These are phyloP conservation scores for Fonsecaea multimorphosa DNA, from an alignment of 2,329 filamentous ascomycete species.

Conservation along the genomic window DNA sequence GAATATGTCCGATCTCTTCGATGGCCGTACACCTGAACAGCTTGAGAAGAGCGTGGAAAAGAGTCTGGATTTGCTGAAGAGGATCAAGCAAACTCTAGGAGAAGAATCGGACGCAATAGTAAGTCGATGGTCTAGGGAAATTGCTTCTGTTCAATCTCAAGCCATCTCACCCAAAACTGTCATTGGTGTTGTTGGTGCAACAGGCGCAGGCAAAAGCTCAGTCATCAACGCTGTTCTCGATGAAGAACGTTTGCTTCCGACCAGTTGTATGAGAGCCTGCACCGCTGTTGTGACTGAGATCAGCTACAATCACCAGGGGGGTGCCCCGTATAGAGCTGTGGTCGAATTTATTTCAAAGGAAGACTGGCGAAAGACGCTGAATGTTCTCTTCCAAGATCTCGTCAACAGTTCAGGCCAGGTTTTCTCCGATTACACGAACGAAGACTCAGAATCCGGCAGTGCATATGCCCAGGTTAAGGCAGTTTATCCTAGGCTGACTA, in stretches of 20 bases:
- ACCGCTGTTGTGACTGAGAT: constrained; percentile 68
- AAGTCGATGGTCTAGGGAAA: constrained; percentile 50
- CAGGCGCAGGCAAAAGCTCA: constrained; percentile 67
- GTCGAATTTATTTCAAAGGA: constrained; percentile 62
- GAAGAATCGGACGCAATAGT: constrained; percentile 42
- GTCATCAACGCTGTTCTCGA: constrained; percentile 69
- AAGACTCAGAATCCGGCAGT: constrained; percentile 53
- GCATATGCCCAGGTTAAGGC: constrained; percentile 52
- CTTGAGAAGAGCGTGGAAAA: constrained; percentile 46
- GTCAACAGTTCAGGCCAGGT: constrained; percentile 49
- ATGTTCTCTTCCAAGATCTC: constrained; percentile 57
- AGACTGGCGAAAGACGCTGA: constrained; percentile 62
- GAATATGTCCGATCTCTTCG: constrained; percentile 29
- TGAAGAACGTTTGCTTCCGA: constrained; percentile 63
- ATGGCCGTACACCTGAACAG: constrained; percentile 26
- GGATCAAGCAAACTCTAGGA: constrained; percentile 44
- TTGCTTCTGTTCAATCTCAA: constrained; percentile 51
- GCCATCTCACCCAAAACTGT: constrained; percentile 47
- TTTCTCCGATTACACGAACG: constrained; percentile 40
- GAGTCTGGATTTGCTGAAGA: constrained; percentile 47
- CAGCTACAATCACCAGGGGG: constrained; percentile 58
- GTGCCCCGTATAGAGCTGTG: constrained; percentile 59
- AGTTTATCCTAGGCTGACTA: constrained; percentile 48
- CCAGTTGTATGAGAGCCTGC: constrained; percentile 66
- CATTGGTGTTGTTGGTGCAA: constrained; percentile 65